Evolutionary conservation across 2,329 filamentous ascomycete genomes (phyloP), one percentile per base, ranked within the genome.

Genomic region (Pestalotiopsis sp.): DNA sequence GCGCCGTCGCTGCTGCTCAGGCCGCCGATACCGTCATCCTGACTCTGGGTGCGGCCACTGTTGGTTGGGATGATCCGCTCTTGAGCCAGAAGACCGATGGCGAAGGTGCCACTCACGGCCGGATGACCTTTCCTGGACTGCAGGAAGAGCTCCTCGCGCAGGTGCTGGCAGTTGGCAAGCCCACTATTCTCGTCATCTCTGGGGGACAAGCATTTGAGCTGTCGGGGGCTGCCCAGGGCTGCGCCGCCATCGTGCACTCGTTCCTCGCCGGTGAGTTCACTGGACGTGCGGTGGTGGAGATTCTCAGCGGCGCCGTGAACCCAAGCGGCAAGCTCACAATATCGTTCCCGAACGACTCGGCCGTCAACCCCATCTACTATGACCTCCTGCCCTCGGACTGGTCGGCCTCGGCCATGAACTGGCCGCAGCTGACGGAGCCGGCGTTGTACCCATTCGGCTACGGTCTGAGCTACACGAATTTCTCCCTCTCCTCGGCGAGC

Each of bases 231-330:
- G 76, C 76, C 7, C 71, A 74, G 64, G 71, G 74, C 4, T 69
- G 90, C 38, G 86, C 87, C 68, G 88, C 86, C 0, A 87, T 92
- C 9, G 69, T 92, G 12, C 84, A 91, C 69, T 88, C 88, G 5
- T 87, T 91, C 70, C 81, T 92, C 1, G 89, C 89, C 0, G 89
- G 90, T 2, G 85, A 91, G 74, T 90, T 91, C 74, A 90, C 87
- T 39, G 90, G 89, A 17, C 89, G 89, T 68, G 86, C 89, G 0
- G 79, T 92, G 14, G 83, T 85, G 2, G 89, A 91, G 72, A 84
- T 92, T 4, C 80, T 92, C 2, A 91, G 90, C 65, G 90, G 90
- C 12, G 83, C 86, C 41, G 81, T 87, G 25, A 90, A 90, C 74
- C 89, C 90, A 0, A 79, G 77, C 59, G 77, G 76, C n/a, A 79